These are phyloP conservation scores for Geosmithia putterillii DNA, from an alignment of 2,329 filamentous ascomycete genomes.

Conservation along the genomic window DNA sequence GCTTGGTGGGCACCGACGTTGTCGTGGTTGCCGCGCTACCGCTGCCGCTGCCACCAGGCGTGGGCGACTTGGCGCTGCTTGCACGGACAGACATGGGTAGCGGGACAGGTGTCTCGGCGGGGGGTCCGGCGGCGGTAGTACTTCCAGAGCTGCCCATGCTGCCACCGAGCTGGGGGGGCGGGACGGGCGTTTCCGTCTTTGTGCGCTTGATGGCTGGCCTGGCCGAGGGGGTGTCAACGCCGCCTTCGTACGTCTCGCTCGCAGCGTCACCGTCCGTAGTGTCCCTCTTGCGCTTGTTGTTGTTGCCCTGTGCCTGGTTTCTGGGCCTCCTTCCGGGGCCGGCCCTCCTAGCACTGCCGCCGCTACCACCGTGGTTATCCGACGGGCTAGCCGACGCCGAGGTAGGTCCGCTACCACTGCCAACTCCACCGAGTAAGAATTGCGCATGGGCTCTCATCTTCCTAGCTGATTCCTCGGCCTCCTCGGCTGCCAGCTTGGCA, in stretches of 20 bases:
- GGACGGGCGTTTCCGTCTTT: slow-evolving; percentile 46
- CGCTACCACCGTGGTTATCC: neutral
- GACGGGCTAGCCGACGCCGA: neutral
- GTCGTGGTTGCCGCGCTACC: slow-evolving; percentile 12
- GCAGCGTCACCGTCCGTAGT: slow-evolving; percentile 13
- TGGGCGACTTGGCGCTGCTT: slow-evolving; percentile 12
- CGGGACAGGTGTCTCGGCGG: slow-evolving; percentile 29
- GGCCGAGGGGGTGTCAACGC: slow-evolving; percentile 13
- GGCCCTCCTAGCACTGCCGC: neutral
- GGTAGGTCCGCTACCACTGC: neutral
- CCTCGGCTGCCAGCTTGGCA: slow-evolving; percentile 48
- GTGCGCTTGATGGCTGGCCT: slow-evolving; percentile 34
- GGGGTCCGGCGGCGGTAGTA: slow-evolving; percentile 1
- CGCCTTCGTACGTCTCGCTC: slow-evolving; percentile 14
- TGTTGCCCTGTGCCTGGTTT: neutral
- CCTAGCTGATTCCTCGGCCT: slow-evolving; percentile 44
- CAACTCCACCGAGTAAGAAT: slow-evolving; percentile 25
- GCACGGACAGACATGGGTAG: slow-evolving; percentile 15
- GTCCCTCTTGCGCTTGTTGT: slow-evolving; percentile 38
- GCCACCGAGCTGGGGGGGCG: slow-evolving; percentile 22
- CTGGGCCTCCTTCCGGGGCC: neutral
- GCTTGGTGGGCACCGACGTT: slow-evolving; percentile 21
- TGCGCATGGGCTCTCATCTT: slow-evolving; percentile 38
- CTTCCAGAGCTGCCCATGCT: neutral
- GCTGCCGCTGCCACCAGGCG: slow-evolving; percentile 13